phyloP scores from a whole-genome alignment of 345 rosid genomes.

The Anacardium occidentale region DNA sequence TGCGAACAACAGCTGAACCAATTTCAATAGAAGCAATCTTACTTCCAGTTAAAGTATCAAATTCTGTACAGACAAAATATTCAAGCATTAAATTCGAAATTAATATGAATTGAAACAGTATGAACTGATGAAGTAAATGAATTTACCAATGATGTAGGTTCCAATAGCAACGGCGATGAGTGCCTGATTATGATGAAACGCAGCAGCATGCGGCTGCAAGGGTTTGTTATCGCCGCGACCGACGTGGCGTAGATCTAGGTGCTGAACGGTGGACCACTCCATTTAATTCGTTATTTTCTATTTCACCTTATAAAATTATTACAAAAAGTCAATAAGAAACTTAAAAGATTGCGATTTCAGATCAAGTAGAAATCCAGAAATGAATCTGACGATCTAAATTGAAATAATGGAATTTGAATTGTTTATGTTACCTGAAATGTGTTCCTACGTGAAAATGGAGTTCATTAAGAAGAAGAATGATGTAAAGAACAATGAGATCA shows the following conservation, averaged over 20 bases:
- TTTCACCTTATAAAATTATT: neutral
- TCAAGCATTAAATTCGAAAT: neutral
- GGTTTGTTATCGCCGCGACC: conserved; percentile 68
- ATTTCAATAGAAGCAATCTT: conserved; percentile 75
- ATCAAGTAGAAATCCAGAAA: neutral
- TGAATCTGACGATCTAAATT: neutral
- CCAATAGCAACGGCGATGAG: conserved; percentile 78
- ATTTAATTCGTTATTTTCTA: conserved; percentile 29
- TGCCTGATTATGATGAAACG: conserved; percentile 84
- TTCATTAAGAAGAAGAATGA: conserved; percentile 3
- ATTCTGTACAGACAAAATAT: conserved; percentile 46
- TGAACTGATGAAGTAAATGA: neutral
- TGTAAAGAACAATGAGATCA: neutral
- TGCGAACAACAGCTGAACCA: conserved; percentile 78
- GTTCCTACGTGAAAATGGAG: neutral
- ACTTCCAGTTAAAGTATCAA: conserved; percentile 89
- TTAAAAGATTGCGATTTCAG: neutral
- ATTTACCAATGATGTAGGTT: conserved; percentile 63
- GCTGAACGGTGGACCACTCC: conserved; percentile 99
- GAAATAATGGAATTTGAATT: neutral
- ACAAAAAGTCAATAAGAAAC: neutral
- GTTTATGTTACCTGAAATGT: neutral
- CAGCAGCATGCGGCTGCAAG: conserved; percentile 85
- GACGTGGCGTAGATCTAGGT: conserved; percentile 86
- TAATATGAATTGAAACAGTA: neutral